Evolutionary conservation across 768 basidiomycete species (phyloP).

Genomic region (Pleurotus ostreatus): DNA sequence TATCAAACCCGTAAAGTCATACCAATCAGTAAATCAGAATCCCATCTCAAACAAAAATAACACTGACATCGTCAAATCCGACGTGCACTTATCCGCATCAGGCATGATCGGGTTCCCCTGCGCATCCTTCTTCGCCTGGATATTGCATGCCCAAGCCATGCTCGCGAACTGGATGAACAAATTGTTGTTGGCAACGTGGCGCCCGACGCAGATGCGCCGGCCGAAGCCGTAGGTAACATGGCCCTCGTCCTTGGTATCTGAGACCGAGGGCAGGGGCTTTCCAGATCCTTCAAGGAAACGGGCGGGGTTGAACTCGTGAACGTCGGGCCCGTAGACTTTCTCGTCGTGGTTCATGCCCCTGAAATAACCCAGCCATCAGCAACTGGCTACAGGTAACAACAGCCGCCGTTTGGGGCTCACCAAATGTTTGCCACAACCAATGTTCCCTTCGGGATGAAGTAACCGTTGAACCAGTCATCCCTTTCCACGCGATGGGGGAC

Average conservation of each 20-base stretch:
- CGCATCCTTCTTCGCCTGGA: constrained; percentile 18
- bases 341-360: constrained; percentile 54
- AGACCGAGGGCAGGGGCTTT: not conserved
- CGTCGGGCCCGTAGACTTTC: constrained; percentile 35
- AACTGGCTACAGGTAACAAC: not conserved
- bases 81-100: constrained; percentile 14
- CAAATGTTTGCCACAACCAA: constrained; percentile 45
- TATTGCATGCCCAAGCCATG: constrained; percentile 32
- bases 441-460: constrained; percentile 45
- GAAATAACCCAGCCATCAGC: not conserved
- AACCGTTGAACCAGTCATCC: constrained; percentile 39
- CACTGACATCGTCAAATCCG: constrained; percentile 1
- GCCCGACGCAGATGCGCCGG: constrained; percentile 30
- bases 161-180: constrained; percentile 30
- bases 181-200: constrained; percentile 30
- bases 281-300: constrained; percentile 30
- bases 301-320: constrained; percentile 44
- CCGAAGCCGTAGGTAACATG: constrained; percentile 30
- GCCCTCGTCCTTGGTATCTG: constrained; percentile 25
- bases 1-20: not conserved
- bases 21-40: no score
- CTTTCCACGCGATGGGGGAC: constrained; percentile 42
- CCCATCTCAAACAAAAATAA: no score
- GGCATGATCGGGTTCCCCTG: constrained; percentile 13
- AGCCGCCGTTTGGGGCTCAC: constrained; percentile 16